These are phyloP conservation scores for Candolleomyces aberdarensis DNA, from an alignment of 768 basidiomycete species.

Conservation along the genomic window DNA sequence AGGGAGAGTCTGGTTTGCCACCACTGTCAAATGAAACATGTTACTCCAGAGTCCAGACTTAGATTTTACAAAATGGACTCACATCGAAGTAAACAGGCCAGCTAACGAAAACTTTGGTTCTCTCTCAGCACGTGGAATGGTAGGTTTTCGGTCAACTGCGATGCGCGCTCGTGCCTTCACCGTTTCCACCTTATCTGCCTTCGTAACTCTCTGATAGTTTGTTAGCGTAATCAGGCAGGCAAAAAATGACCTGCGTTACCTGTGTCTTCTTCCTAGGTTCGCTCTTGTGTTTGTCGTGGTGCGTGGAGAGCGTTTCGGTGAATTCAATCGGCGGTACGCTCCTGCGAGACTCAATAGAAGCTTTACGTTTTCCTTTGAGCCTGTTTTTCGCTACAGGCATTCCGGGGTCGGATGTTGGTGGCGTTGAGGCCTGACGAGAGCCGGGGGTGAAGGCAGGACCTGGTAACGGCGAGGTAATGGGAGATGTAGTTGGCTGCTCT, in stretches of 20 bases:
- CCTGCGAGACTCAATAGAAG: not conserved
- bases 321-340: slow-evolving; percentile 1
- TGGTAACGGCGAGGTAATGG: slow-evolving; percentile 8
- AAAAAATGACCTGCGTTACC: not conserved
- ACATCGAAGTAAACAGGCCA: not conserved
- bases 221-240: not conserved
- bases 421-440: not conserved
- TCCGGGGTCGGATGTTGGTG: not conserved
- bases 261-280: slow-evolving; percentile 6
- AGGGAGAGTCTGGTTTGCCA: not conserved
- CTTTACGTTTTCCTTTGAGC: slow-evolving; percentile 4
- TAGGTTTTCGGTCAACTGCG: slow-evolving; percentile 41
- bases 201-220: slow-evolving; percentile 46
- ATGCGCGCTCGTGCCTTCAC: slow-evolving; percentile 46
- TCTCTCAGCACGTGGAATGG: slow-evolving; percentile 26
- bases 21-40: not conserved
- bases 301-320: slow-evolving; percentile 2
- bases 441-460: not conserved
- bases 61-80: not conserved
- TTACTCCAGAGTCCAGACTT: not conserved
- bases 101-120: not conserved
- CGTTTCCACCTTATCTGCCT: slow-evolving; percentile 52
- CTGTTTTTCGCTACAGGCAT: not conserved
- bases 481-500: slow-evolving; percentile 27
- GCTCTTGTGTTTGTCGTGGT: slow-evolving; percentile 4